A percentile compares a stretch with the other conserved stretches of the same genome.
These are phyloP conservation scores for Piromyces finnis DNA, from an alignment of 192 early-diverging fungal genomes.

Conservation along the genomic window DNA sequence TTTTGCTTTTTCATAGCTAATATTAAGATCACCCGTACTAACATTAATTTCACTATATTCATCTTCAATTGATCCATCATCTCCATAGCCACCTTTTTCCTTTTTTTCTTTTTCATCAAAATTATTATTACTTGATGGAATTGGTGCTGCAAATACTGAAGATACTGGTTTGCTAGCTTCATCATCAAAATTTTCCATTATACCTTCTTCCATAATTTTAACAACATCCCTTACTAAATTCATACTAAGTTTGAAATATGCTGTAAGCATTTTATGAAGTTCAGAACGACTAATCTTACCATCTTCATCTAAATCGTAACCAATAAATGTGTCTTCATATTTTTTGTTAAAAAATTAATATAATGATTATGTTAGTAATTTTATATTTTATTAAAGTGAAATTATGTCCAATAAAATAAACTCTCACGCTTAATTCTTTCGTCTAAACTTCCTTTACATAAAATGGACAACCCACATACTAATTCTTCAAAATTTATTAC, in stretches of 20 bases:
- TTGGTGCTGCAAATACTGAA: conserved; percentile 70
- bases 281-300: conserved; percentile 71
- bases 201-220: conserved; percentile 71
- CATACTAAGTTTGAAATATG: conserved; percentile 79
- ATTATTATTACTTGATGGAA: conserved; percentile 25
- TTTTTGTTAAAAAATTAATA: too few species aligned
- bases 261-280: conserved; percentile 73
- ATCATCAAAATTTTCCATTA: conserved; percentile 71
- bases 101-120: background rate
- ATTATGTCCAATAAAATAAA: too few species aligned
- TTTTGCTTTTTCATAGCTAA: background rate
- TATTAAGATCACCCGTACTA: background rate
- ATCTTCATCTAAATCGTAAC: conserved; percentile 82
- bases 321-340: conserved; percentile 56
- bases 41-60: background rate
- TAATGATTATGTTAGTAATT: too few species aligned
- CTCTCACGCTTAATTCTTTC: conserved; percentile 69
- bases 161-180: conserved; percentile 69
- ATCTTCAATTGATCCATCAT: background rate
- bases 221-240: conserved; percentile 78
- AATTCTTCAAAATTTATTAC: conserved; percentile 69
- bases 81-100: background rate
- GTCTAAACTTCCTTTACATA: conserved; percentile 74
- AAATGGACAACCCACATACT: conserved; percentile 57
- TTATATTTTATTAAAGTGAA: too few species aligned